A percentile compares a stretch with the other conserved stretches of the same genome.
Conservation (phyloP, 208 protist species). For the Crithidia brevicula region DNA sequence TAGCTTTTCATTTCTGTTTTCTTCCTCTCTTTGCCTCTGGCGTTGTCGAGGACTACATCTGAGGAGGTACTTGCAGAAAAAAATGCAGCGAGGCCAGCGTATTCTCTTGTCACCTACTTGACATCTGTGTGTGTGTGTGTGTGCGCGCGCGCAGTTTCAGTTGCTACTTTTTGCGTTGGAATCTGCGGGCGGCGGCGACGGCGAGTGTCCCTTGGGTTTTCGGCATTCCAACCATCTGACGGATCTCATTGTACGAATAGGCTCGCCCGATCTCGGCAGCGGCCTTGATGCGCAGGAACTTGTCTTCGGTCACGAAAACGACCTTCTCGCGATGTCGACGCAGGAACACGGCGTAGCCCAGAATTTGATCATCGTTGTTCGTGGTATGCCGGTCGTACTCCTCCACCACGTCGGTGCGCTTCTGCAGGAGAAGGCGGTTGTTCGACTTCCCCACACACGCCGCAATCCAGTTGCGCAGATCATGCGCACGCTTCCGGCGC, state of each 20-base stretch:
- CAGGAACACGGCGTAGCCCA: slow-evolving; percentile 85
- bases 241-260: slow-evolving; percentile 52
- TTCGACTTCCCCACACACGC: slow-evolving; percentile 18
- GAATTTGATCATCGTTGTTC: slow-evolving; percentile 80
- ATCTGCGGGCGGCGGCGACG: neutral
- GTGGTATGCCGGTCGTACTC: slow-evolving; percentile 54
- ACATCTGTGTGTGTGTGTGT: neutral
- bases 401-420: slow-evolving; percentile 59
- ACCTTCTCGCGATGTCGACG: slow-evolving; percentile 39
- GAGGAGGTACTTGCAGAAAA: too few relatives aligned
- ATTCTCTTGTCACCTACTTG: too few relatives aligned
- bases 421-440: slow-evolving; percentile 56
- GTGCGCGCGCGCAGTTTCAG: neutral
- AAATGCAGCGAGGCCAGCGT: too few relatives aligned
- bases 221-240: slow-evolving; percentile 40
- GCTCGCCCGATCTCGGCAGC: slow-evolving; percentile 59
- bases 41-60: too few relatives aligned
- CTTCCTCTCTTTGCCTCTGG: too few relatives aligned
- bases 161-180: neutral
- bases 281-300: slow-evolving; percentile 80
- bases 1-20: too few relatives aligned
- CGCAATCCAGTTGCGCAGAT: slow-evolving; percentile 73
- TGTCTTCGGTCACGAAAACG: slow-evolving; percentile 83
- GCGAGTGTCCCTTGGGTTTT: neutral
- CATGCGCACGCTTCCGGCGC: slow-evolving; percentile 31